Base-by-base conservation (phyloP, 257 asterid genomes). In the Lavandula angustifolia region DNA sequence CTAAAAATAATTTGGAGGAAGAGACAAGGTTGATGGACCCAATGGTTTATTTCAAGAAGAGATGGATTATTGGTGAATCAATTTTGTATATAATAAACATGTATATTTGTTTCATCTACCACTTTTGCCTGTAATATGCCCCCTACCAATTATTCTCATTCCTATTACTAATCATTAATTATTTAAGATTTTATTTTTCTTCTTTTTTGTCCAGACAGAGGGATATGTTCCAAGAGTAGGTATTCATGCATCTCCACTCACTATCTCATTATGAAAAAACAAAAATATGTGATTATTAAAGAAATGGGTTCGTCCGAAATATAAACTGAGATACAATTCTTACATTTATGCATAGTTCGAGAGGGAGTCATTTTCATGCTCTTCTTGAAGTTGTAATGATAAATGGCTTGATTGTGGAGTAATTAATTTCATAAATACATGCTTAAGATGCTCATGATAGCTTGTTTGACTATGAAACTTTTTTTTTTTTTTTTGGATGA, bases 91-190 rank as follows among this genome's bases (percentile, higher is more conserved):
- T 1, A 10, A 11, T n/a, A n/a, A n/a, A n/a, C n/a, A n/a, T 57
- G 18, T 60, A 31, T 54, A 22, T 64, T 79, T 66, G 74, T 69
- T 63, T 66, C 44, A 41, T 71, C 60, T 37, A 41, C 66, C 57
- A 58, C 46, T 43, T 55, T 68, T 64, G 73, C 66, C 13, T 64
- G 64, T 67, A 59, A 65, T 74, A 64, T 76, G 69, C 81, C 50
- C 73, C 65, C 79, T 35, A 72, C 81, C 80, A 62, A 77, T 77
- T 68, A 75, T 79, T 75, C 79, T 65, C 73, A 34, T 60, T 55
- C 72, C 47, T 68, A 9, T 60, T 37, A 53, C 56, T 47, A 75
- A 82, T 72, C 48, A 82, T 82, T 71, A 70, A 82, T 82, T 71
- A 70, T 34, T 37, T 66, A 16, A 5, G 6, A 53, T n/a, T 13